Evolutionary conservation across 371 early-diverging fungal genomes (phyloP).

Genomic region (Mortierella polycephala): DNA sequence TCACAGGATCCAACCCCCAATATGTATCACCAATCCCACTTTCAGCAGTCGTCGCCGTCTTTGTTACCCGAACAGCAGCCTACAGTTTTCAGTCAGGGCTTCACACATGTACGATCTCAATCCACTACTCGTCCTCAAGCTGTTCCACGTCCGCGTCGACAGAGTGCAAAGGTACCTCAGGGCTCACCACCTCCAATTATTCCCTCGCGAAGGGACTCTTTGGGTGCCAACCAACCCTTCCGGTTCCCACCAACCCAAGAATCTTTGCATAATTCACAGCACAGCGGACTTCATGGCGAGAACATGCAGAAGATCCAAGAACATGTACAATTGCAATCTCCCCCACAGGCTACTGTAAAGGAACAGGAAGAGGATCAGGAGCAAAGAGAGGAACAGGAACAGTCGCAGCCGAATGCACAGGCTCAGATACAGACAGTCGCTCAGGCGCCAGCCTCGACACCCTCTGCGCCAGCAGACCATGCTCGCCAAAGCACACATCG

Average conservation of each 20-base stretch:
- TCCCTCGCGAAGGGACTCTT: slow-evolving; percentile 27
- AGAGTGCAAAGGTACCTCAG: slow-evolving; percentile 21
- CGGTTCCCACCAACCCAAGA: not conserved
- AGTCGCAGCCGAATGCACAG: not conserved
- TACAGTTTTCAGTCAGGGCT: slow-evolving; percentile 1
- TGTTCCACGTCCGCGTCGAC: slow-evolving; percentile 4
- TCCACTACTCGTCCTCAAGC: slow-evolving; percentile 1
- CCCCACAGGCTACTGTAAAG: too few relatives aligned
- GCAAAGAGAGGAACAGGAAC: not conserved
- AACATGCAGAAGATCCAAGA: too few relatives aligned
- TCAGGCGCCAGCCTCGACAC: not conserved
- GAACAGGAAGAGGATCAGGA: too few relatives aligned
- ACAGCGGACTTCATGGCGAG: not conserved
- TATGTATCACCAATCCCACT: not conserved
- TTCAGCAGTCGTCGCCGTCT: slow-evolving; percentile 19
- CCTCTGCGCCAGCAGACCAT: not conserved
- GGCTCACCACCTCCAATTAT: slow-evolving; percentile 26
- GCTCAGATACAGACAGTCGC: not conserved
- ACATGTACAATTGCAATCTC: too few relatives aligned
- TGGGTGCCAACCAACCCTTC: slow-evolving; percentile 15
- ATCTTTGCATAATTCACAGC: not conserved
- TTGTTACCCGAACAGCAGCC: slow-evolving; percentile 10
- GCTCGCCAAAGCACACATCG: not conserved
- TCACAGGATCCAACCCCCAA: slow-evolving; percentile 1
- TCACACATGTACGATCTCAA: not conserved